Evolutionary conservation across 192 early-diverging fungal genomes (phyloP), one percentile per base, ranked within the genome.

Genomic region (Pilaira anomala): DNA sequence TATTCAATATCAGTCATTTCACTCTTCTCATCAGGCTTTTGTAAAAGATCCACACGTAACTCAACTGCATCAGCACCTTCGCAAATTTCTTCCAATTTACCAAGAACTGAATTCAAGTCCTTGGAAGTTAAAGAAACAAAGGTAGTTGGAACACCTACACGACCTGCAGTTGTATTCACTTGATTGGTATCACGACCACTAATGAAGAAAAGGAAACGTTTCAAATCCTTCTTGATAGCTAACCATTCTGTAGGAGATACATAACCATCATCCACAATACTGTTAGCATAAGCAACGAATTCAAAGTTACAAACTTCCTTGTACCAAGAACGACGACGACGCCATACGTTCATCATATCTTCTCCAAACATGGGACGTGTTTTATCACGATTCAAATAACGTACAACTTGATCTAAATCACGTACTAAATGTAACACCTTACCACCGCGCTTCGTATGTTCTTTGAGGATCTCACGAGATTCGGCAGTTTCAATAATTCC

Each of bases 1-100:
- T 85, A 91, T 13, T 89, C 87, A 7, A 73, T 67, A 66, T 78
- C 76, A 28, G 25, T 56, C 29, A 68, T 56, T 39, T 55, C 48
- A 9, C 71, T 69, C 39, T 58, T 58, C 63, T 67, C 75, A 21
- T 81, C 82, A 16, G 74, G 63, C 2, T 69, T 63, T 36, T 78
- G 71, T 25, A 99, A 72, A 44, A 99, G 73, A 68, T 99, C 97
- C 3, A 90, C 93, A 29, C 97, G 90, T 46, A 99, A 76, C 78
- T 99, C 97, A 33, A 99, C 80, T 5, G 91, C 94, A 63, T 94
- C 91, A 0, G 86, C 80, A 19, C 97, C 97, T 41, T 88, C 85
- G 3, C 83, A 83, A 50, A 95, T 73, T 12, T 76, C 68, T 5
- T 76, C 74, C 25, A 98, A 65, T 25, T 76, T 61, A 30, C 78